These are phyloP conservation scores for Trichophyton mentagrophytes DNA, from an alignment of 2,329 filamentous ascomycete genomes.

Conservation along the genomic window DNA sequence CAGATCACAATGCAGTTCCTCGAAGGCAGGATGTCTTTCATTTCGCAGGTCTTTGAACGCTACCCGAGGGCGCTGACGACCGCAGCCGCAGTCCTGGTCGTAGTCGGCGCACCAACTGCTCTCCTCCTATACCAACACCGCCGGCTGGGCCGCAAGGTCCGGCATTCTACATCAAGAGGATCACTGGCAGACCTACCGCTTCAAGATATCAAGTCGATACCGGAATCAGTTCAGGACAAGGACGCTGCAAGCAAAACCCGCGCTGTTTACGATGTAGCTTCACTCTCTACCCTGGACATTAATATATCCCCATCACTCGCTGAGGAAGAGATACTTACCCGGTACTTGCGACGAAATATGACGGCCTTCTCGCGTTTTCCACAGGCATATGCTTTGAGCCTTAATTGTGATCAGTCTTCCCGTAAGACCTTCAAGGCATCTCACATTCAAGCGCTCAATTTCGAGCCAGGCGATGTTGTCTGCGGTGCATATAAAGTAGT, in stretches of 20 bases:
- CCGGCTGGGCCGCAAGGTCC: constrained; percentile 17
- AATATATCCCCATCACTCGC: constrained; percentile 14
- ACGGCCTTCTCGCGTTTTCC: constrained; percentile 22
- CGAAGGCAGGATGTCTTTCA: neutral
- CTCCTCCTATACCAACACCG: constrained; percentile 18
- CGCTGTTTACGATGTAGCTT: constrained; percentile 17
- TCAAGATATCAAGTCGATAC: constrained; percentile 17
- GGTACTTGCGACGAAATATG: constrained; percentile 25
- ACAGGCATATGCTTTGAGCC: constrained; percentile 19
- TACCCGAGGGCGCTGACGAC: neutral
- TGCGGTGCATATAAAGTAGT: constrained; percentile 23
- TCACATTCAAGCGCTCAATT: constrained; percentile 20
- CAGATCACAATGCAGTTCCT: neutral
- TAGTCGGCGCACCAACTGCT: constrained; percentile 14
- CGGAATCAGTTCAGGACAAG: constrained; percentile 11
- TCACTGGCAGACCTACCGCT: constrained; percentile 11
- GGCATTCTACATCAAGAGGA: constrained; percentile 15
- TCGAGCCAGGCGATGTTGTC: constrained; percentile 21
- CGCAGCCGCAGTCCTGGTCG: constrained; percentile 5
- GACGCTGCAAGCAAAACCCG: constrained; percentile 13
- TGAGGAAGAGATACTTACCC: constrained; percentile 17
- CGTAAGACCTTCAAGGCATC: constrained; percentile 18
- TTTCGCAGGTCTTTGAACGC: neutral
- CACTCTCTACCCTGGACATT: constrained; percentile 11
- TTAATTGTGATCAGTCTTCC: constrained; percentile 13